Evolutionary conservation across 1,284 basidiomycete species (phyloP).

Genomic region (Cutaneotrichosporon sp.): DNA sequence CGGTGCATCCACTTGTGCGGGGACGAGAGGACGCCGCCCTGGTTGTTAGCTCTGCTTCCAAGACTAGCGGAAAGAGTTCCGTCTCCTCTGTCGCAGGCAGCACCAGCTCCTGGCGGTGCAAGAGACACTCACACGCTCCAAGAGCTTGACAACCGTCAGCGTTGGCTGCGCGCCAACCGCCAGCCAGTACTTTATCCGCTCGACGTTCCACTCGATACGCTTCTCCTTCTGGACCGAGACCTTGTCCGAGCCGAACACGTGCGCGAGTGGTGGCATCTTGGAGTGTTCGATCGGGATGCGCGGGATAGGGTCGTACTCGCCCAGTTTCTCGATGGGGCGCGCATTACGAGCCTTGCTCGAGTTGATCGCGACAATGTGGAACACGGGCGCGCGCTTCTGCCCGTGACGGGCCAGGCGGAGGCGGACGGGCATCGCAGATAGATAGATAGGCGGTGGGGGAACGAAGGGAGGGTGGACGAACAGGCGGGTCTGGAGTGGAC

Average conservation of each 20-base stretch:
- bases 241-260: constrained; percentile 46
- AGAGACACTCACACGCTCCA: constrained; percentile 68
- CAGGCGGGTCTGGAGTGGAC: background rate
- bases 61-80: background rate
- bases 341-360: constrained; percentile 73
- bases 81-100: background rate
- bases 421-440: constrained; percentile 69
- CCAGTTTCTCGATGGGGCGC: constrained; percentile 85
- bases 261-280: constrained; percentile 31
- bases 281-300: constrained; percentile 29
- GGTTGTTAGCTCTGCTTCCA: constrained; percentile 15
- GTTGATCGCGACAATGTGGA: constrained; percentile 82
- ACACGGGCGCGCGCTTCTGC: constrained; percentile 71
- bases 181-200: constrained; percentile 88
- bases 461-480: background rate
- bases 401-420: constrained; percentile 85
- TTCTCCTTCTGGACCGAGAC: constrained; percentile 58
- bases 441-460: background rate
- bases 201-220: constrained; percentile 82
- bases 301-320: constrained; percentile 74
- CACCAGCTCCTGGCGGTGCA: background rate
- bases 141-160: constrained; percentile 69
- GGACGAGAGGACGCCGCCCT: constrained; percentile 44
- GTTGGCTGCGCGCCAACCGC: constrained; percentile 79
- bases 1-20: constrained; percentile 49